These are phyloP conservation scores for Solanum chaucha DNA, from an alignment of 257 asterid species.

Conservation along the genomic window DNA sequence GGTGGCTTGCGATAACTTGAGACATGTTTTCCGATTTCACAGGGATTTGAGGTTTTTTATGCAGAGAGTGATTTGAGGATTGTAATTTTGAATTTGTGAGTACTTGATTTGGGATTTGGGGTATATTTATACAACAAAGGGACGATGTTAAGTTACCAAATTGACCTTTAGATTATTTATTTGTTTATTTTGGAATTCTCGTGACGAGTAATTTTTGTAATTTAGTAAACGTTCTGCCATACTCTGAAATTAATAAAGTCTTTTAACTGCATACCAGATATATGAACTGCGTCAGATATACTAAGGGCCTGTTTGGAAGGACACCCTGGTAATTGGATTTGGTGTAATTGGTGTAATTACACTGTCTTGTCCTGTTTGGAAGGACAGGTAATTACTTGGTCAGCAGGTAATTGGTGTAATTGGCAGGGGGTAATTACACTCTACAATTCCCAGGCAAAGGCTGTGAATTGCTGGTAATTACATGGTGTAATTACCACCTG, in stretches of 20 bases:
- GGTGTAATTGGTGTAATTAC: too few relatives aligned
- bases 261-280: neutral
- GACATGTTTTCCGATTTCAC: neutral
- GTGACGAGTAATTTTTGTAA: neutral
- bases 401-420: too few relatives aligned
- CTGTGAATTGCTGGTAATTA: too few relatives aligned
- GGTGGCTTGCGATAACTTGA: conserved; percentile 29
- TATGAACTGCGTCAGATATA: too few relatives aligned
- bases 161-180: neutral
- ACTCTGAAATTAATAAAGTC: neutral
- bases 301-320: too few relatives aligned
- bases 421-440: too few relatives aligned
- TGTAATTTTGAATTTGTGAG: neutral
- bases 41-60: neutral
- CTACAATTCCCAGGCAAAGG: too few relatives aligned
- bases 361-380: too few relatives aligned
- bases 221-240: neutral
- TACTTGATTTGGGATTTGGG: neutral
- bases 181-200: neutral
- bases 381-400: too few relatives aligned
- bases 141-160: neutral
- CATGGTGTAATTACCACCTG: too few relatives aligned
- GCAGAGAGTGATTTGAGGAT: neutral
- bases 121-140: neutral
- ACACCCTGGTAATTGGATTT: too few relatives aligned